Percentiles rank a stretch among this genome's conserved stretches.
Evolutionary conservation across 75 land plant species (phyloP).

Genomic region (Isoetes taiwanensis): DNA sequence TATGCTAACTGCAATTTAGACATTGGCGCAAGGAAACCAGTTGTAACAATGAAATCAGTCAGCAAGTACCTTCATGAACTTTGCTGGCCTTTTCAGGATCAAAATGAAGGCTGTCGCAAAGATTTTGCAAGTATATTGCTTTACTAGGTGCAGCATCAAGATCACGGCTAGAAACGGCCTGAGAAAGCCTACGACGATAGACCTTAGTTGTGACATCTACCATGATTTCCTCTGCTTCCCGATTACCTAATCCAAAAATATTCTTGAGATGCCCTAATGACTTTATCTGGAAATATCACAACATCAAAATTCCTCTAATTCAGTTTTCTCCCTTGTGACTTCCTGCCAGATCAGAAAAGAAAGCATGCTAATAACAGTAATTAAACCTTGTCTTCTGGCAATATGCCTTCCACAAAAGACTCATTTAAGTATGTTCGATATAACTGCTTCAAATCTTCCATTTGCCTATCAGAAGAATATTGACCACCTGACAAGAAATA

Average conservation of each 20-base stretch:
- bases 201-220: conserved; percentile 67
- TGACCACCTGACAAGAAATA: conserved; percentile 51
- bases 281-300: conserved; percentile 26
- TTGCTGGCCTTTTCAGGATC: conserved; percentile 77
- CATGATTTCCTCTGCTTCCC: conserved; percentile 60
- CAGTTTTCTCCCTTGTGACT: background rate
- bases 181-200: conserved; percentile 59
- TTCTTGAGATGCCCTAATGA: conserved; percentile 61
- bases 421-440: conserved; percentile 62
- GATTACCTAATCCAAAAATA: conserved; percentile 79
- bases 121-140: conserved; percentile 75
- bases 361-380: background rate
- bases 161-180: conserved; percentile 60
- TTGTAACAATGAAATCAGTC: background rate
- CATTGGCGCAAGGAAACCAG: background rate
- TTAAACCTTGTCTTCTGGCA: conserved; percentile 58
- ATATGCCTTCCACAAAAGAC: conserved; percentile 48
- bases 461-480: conserved; percentile 69
- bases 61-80: conserved; percentile 70
- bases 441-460: conserved; percentile 71
- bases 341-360: conserved; percentile 1
- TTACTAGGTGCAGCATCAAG: conserved; percentile 79
- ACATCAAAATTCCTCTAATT: background rate
- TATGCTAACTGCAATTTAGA: background rate
- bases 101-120: conserved; percentile 77